phyloP scores from a whole-genome alignment of 2,329 filamentous ascomycete genomes.

The Ophiostoma novo-ulmi region DNA sequence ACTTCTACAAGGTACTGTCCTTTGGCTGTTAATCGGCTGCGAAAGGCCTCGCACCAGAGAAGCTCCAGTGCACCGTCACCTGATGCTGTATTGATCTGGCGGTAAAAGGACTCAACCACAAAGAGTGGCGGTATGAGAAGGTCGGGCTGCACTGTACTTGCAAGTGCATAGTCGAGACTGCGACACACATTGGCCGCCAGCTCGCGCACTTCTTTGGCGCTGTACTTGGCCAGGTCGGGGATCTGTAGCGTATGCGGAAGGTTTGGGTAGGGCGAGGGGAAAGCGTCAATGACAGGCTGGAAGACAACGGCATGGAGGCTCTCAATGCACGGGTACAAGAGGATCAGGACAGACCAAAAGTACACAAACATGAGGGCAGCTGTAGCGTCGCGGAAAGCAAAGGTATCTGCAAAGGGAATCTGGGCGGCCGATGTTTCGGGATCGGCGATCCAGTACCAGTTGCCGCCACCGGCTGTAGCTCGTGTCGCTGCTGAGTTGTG shows the following conservation, averaged over 20 bases:
- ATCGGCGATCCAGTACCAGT: constrained; percentile 39
- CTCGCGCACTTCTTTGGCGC: constrained; percentile 38
- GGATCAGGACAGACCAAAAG: constrained; percentile 50
- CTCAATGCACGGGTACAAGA: constrained; percentile 47
- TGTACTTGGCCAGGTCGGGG: constrained; percentile 36
- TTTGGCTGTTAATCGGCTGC: constrained; percentile 37
- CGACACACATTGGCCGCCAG: constrained; percentile 48
- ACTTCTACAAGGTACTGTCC: constrained; percentile 40
- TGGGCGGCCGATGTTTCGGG: constrained; percentile 31
- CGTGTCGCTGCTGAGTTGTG: background rate
- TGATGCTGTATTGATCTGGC: constrained; percentile 36
- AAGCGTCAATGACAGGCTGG: constrained; percentile 41
- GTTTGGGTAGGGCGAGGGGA: constrained; percentile 38
- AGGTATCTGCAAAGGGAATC: constrained; percentile 43
- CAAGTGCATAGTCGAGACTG: constrained; percentile 45
- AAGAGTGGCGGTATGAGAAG: constrained; percentile 42
- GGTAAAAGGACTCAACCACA: constrained; percentile 42
- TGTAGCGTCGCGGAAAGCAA: constrained; percentile 42
- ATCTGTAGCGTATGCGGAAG: constrained; percentile 34
- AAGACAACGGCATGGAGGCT: constrained; percentile 42
- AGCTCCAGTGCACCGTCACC: constrained; percentile 43
- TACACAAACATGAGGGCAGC: constrained; percentile 47
- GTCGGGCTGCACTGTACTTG: constrained; percentile 43
- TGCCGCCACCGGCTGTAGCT: background rate
- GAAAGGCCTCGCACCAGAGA: constrained; percentile 46